A percentile compares a stretch with the other conserved stretches of the same genome.
phyloP scores from a whole-genome alignment of 2,329 filamentous ascomycete species.

The Lojkania enalia region DNA sequence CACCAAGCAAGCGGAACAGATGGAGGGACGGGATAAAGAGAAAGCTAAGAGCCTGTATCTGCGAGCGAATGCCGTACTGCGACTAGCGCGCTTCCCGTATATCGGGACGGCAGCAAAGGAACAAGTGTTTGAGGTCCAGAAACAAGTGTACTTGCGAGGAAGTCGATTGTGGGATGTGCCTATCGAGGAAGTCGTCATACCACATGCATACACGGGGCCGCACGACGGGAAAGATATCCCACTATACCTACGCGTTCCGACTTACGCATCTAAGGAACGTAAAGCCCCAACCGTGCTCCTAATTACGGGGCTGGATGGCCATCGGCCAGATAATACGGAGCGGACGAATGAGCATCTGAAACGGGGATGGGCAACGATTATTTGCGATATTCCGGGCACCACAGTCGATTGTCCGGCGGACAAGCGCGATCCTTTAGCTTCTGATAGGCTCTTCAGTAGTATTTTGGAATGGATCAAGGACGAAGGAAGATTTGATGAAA shows the following conservation, averaged over 20 bases:
- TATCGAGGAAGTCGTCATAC: conserved; percentile 62
- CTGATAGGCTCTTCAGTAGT: conserved; percentile 57
- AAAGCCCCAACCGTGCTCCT: conserved; percentile 57
- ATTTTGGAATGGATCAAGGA: conserved; percentile 56
- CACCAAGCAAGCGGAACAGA: conserved; percentile 52
- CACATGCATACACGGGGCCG: conserved; percentile 56
- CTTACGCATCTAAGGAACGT: conserved; percentile 35
- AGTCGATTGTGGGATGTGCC: conserved; percentile 52
- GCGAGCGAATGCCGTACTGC: conserved; percentile 71
- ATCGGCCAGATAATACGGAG: conserved; percentile 54
- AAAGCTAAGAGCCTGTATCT: conserved; percentile 64
- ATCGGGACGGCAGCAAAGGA: conserved; percentile 56
- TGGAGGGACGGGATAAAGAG: conserved; percentile 51
- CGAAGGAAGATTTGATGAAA: conserved; percentile 51
- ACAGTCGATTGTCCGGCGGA: conserved; percentile 57
- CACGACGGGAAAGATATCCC: conserved; percentile 61
- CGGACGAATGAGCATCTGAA: conserved; percentile 52
- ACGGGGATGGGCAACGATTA: conserved; percentile 54
- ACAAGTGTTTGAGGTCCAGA: conserved; percentile 67
- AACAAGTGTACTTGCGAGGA: conserved; percentile 63
- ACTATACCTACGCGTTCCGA: conserved; percentile 65
- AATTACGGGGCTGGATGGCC: conserved; percentile 61
- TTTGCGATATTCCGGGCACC: conserved; percentile 61
- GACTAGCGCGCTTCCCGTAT: conserved; percentile 71
- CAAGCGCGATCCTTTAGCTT: conserved; percentile 51